Evolutionary conservation across 169 alveolate species (phyloP).

Genomic region (Theileria annulata): DNA sequence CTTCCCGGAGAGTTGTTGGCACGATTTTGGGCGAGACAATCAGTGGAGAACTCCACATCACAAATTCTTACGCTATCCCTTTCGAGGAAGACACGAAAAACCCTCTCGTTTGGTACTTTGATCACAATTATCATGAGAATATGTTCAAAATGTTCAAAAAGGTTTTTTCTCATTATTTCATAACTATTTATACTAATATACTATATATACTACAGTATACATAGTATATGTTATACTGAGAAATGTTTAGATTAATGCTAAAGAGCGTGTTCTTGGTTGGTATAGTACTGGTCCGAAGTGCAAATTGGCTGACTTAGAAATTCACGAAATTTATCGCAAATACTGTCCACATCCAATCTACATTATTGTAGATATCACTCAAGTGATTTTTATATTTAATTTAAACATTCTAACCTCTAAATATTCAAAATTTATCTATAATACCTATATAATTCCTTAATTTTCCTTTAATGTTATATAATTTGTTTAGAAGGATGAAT

Average conservation of each 20-base stretch:
- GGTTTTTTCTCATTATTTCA: constrained; percentile 42
- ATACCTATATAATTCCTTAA: not conserved
- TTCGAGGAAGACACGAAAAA: constrained; percentile 99
- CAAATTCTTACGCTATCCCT: constrained; percentile 98
- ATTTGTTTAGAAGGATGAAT: constrained; percentile 48
- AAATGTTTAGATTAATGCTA: constrained; percentile 78
- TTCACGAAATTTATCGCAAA: constrained; percentile 93
- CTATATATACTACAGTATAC: not conserved
- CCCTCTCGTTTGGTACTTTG: constrained; percentile 97
- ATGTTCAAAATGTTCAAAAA: constrained; percentile 96
- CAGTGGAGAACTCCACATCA: constrained; percentile 88
- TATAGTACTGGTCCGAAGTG: constrained; percentile 97
- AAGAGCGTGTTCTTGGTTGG: constrained; percentile 98
- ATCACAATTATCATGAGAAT: constrained; percentile 95
- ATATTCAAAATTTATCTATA: not conserved
- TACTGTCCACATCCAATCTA: constrained; percentile 94
- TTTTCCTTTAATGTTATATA: not conserved
- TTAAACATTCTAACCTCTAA: not conserved
- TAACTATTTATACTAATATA: not conserved
- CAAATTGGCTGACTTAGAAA: constrained; percentile 95
- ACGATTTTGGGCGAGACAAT: constrained; percentile 93
- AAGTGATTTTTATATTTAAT: constrained; percentile 40
- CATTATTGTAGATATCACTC: constrained; percentile 88
- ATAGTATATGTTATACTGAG: not conserved
- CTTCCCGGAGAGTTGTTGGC: constrained; percentile 98